phyloP scores from a whole-genome alignment of 805 yeast genomes.

The Naumovozyma dairenensis region DNA sequence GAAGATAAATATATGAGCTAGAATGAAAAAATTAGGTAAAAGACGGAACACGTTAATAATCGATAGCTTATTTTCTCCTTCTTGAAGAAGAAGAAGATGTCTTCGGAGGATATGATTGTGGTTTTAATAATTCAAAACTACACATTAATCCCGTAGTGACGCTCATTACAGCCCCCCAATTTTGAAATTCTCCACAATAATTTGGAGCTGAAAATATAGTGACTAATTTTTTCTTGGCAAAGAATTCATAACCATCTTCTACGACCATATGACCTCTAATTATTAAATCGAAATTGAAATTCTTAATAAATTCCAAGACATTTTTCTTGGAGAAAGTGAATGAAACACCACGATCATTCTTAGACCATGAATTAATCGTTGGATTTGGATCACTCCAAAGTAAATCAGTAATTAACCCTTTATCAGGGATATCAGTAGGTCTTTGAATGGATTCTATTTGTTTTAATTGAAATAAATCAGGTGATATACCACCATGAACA shows the following conservation, averaged over 20 bases:
- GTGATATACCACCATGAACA: slow-evolving; percentile 78
- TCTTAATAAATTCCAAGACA: slow-evolving; percentile 53
- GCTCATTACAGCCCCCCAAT: slow-evolving; percentile 73
- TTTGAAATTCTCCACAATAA: slow-evolving; percentile 73
- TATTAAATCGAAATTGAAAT: slow-evolving; percentile 62
- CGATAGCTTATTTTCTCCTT: too few species aligned
- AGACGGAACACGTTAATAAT: too few species aligned
- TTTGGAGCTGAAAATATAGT: slow-evolving; percentile 78
- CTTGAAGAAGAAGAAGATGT: too few species aligned
- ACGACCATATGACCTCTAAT: slow-evolving; percentile 86
- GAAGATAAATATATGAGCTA: too few species aligned
- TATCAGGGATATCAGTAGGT: slow-evolving; percentile 79
- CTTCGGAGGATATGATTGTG: too few species aligned
- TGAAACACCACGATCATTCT: slow-evolving; percentile 75
- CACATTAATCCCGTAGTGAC: slow-evolving; percentile 60
- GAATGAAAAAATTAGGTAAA: too few species aligned
- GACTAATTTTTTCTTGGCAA: slow-evolving; percentile 61
- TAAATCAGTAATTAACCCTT: slow-evolving; percentile 65
- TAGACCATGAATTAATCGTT: slow-evolving; percentile 50
- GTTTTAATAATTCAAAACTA: slow-evolving; percentile 61
- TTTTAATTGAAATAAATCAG: slow-evolving; percentile 48
- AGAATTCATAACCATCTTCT: slow-evolving; percentile 80
- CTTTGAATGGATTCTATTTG: slow-evolving; percentile 61
- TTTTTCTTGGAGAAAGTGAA: slow-evolving; percentile 64
- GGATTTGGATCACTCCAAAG: slow-evolving; percentile 78